Evolutionary conservation across 352 stramenopile genomes (phyloP).

Genomic region (Pythium brachiatum): DNA sequence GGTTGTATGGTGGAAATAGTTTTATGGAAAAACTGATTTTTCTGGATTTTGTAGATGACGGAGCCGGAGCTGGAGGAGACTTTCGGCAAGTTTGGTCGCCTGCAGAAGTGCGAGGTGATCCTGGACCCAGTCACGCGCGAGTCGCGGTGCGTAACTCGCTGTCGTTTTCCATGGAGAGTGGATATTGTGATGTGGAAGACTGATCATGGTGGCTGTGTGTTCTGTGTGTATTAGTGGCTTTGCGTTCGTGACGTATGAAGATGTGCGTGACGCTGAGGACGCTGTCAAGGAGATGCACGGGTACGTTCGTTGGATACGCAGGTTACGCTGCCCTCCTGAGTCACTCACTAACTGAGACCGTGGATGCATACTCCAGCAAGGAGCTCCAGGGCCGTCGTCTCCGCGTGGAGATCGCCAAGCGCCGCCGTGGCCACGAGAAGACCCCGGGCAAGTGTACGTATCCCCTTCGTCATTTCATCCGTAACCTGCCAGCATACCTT

Average conservation of each 20-base stretch:
- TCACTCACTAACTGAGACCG: background rate
- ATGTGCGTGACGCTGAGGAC: conserved; percentile 71
- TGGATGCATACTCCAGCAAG: conserved; percentile 41
- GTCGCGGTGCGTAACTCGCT: conserved; percentile 43
- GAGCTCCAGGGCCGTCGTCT: conserved; percentile 71
- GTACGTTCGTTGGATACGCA: conserved; percentile 32
- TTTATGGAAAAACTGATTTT: background rate
- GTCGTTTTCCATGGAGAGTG: background rate
- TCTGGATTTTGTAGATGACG: conserved; percentile 26
- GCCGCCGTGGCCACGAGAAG: conserved; percentile 75
- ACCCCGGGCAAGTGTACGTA: conserved; percentile 81
- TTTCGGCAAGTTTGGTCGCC: conserved; percentile 69
- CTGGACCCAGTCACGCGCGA: conserved; percentile 71
- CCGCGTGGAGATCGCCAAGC: conserved; percentile 79
- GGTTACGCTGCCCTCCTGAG: background rate
- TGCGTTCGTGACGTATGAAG: conserved; percentile 77
- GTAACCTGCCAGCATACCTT: background rate
- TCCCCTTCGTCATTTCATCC: background rate
- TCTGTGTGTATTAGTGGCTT: conserved; percentile 41
- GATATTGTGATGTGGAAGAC: background rate
- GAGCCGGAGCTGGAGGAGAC: conserved; percentile 65
- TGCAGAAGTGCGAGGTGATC: conserved; percentile 82
- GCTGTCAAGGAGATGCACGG: conserved; percentile 79
- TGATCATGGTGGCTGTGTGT: background rate
- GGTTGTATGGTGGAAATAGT: background rate